Evolutionary conservation across 306 rosid species (phyloP), one percentile per base, ranked within the genome.

Genomic region (Cicer arietinum): DNA sequence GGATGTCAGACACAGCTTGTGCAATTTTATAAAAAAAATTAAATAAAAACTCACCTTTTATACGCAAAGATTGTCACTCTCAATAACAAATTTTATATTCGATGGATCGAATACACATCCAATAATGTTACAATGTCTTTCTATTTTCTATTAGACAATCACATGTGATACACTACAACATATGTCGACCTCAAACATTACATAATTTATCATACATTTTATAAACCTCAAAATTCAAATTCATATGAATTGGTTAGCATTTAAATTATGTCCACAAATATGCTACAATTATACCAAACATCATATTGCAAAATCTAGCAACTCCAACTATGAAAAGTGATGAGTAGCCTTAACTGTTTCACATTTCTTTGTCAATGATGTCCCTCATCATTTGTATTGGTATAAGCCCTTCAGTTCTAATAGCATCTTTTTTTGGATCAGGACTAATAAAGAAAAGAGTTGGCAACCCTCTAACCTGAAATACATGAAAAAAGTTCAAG

Each of bases 301-400:
- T 48, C 42, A 78, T 54, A 75, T 69, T 74, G 63, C 53, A 81
- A 65, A 74, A 71, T 71, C 67, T 44, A 81, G 66, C 71, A 71
- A 76, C 14, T 51, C 10, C 74, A 77, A 50, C 16, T 42, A 18
- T 67, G 63, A 52, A 42, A 73, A 50, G 65, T 67, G 63, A 61
- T 79, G 56, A 57, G 35, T 40, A 20, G 61, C 41, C 70, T 75
- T 41, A 48, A 7, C 53, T 70, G 50, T 76, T 80, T 94, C 82
- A 85, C 97, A 90, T 85, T 62, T 92, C 95, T 14, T 76, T 85
- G 57, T 91, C 92, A 1, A 94, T 79, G 66, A 92, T 92, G 42
- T 94, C 97, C 30, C 97, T 81, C 97, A 92, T 92, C 96, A 92
- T 92, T 80, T 94, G 96, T 57, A 94, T 85, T 8, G 99, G 97